Percentiles rank a stretch among this genome's conserved stretches.
phyloP scores from a whole-genome alignment of 495 filamentous ascomycete genomes.

The Venustampulla echinocandica region DNA sequence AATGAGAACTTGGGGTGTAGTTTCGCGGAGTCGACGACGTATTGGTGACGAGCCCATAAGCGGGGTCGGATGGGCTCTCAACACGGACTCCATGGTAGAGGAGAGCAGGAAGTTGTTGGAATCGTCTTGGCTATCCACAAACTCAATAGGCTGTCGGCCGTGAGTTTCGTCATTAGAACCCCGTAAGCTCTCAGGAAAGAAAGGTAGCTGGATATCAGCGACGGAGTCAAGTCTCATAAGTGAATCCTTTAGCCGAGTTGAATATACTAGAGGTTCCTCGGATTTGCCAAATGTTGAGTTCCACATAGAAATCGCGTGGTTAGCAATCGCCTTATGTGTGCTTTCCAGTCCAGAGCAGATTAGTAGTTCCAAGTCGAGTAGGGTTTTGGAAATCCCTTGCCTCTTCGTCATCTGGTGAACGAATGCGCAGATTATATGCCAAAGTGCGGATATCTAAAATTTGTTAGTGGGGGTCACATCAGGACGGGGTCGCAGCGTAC shows the following conservation, averaged over 20 bases:
- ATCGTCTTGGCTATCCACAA: conserved; percentile 16
- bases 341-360: conserved; percentile 50
- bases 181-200: conserved; percentile 32
- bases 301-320: conserved; percentile 50
- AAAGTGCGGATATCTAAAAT: conserved; percentile 27
- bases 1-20: conserved; percentile 17
- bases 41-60: neutral
- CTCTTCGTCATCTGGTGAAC: neutral
- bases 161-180: conserved; percentile 16
- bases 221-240: conserved; percentile 38
- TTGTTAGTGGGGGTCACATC: conserved; percentile 1
- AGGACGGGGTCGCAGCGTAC: conserved; percentile 6
- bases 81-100: neutral
- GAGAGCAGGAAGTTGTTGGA: neutral
- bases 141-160: conserved; percentile 9
- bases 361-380: conserved; percentile 42
- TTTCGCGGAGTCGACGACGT: conserved; percentile 1
- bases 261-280: conserved; percentile 33
- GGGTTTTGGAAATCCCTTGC: conserved; percentile 26
- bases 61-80: neutral
- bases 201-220: conserved; percentile 39
- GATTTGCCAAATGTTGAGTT: conserved; percentile 45
- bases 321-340: conserved; percentile 42
- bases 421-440: conserved; percentile 34
- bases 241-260: conserved; percentile 35